These are phyloP conservation scores for Fraxinus angustifolia DNA, from an alignment of 305 asterid genomes.

Conservation along the genomic window DNA sequence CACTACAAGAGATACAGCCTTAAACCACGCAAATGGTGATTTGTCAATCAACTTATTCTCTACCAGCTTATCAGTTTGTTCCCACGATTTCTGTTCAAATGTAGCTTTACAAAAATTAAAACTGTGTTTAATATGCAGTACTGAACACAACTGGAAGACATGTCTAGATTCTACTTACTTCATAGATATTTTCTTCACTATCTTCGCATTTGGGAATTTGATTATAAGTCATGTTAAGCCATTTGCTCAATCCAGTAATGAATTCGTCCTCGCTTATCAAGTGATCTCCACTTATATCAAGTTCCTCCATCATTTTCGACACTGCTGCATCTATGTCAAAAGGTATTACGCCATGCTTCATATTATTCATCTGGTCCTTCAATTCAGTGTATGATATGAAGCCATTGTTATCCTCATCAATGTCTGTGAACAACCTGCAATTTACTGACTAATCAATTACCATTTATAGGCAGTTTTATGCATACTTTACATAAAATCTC, in stretches of 20 bases:
- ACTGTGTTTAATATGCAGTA: not conserved
- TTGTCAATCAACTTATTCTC: constrained; percentile 45
- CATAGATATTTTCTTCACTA: constrained; percentile 10
- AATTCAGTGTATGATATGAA: constrained; percentile 32
- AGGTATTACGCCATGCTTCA: constrained; percentile 25
- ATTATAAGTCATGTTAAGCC: constrained; percentile 20
- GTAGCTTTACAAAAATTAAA: not conserved
- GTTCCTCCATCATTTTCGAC: constrained; percentile 33
- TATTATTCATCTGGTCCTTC: constrained; percentile 24
- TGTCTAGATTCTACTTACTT: constrained; percentile 13
- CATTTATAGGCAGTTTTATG: not conserved
- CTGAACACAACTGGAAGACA: not conserved
- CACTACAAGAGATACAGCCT: constrained; percentile 40
- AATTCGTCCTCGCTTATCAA: constrained; percentile 40
- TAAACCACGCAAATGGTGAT: constrained; percentile 46
- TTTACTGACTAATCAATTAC: not conserved
- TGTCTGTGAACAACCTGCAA: constrained; percentile 34
- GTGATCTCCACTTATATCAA: constrained; percentile 33
- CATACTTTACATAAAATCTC: not conserved
- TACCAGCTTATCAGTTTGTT: constrained; percentile 45
- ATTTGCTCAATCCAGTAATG: constrained; percentile 24
- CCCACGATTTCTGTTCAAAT: constrained; percentile 58
- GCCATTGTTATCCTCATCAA: constrained; percentile 30
- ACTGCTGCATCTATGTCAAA: constrained; percentile 23
- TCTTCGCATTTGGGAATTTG: constrained; percentile 3